Percentiles rank a stretch among this genome's conserved stretches.
These are phyloP conservation scores for Periconia sp. DNA, from an alignment of 2,329 filamentous ascomycete genomes.

Conservation along the genomic window DNA sequence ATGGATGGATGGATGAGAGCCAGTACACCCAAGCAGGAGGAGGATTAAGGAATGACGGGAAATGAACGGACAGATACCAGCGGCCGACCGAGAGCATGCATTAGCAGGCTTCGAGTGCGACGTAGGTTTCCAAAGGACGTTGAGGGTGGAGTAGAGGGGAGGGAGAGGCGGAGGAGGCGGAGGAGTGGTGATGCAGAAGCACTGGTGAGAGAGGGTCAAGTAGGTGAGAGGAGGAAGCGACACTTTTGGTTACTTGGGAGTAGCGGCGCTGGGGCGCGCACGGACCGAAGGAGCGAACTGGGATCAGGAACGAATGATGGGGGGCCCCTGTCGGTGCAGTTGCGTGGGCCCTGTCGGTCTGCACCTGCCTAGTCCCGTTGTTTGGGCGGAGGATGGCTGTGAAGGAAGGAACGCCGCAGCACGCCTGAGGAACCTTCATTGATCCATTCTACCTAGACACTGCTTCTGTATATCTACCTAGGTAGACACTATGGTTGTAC, in stretches of 20 bases:
- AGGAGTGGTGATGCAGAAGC: slow-evolving; percentile 22
- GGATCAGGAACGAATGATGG: background rate
- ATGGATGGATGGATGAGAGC: slow-evolving; percentile 29
- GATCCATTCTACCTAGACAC: too few species aligned
- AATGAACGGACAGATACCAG: slow-evolving; percentile 43
- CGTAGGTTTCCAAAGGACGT: slow-evolving; percentile 32
- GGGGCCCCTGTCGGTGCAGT: background rate
- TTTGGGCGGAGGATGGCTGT: background rate
- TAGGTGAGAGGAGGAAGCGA: slow-evolving; percentile 21
- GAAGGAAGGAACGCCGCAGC: background rate
- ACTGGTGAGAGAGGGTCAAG: slow-evolving; percentile 11
- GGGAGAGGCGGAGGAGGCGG: slow-evolving; percentile 16
- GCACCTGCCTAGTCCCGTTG: background rate
- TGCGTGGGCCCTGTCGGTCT: background rate
- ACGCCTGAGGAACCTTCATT: background rate
- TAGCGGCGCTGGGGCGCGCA: slow-evolving; percentile 20
- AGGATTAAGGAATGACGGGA: slow-evolving; percentile 40
- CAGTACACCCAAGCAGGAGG: slow-evolving; percentile 35
- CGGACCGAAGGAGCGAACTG: background rate
- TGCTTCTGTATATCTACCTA: too few species aligned
- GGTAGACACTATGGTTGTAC: too few species aligned
- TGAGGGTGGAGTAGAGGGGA: slow-evolving; percentile 9
- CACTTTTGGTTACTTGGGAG: slow-evolving; percentile 9
- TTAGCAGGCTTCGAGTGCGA: slow-evolving; percentile 31
- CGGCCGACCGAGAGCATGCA: slow-evolving; percentile 28